These are phyloP conservation scores for Paratinospora sagittata DNA, from an alignment of 164 flowering plant species.

Conservation along the genomic window DNA sequence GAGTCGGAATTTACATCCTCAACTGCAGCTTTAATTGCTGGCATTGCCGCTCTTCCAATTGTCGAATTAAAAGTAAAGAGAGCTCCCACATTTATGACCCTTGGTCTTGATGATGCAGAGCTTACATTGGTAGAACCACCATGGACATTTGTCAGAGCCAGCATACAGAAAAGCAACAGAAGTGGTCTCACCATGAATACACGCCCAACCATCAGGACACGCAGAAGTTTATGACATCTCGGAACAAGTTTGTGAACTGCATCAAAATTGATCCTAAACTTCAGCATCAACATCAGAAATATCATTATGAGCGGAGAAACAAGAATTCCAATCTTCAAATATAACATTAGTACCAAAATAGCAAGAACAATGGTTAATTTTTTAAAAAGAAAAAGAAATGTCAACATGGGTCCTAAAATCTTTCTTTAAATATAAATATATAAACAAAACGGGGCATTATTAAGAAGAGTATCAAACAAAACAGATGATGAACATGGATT, in stretches of 20 bases:
- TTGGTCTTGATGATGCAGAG: constrained; percentile 30
- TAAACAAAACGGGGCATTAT: no score
- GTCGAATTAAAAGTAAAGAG: constrained; percentile 53
- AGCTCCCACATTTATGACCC: constrained; percentile 55
- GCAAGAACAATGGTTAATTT: not conserved
- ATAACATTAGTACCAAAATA: not conserved
- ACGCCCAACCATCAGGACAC: constrained; percentile 6
- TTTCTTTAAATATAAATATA: no score
- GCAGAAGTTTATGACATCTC: constrained; percentile 18
- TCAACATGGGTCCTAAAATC: constrained; percentile 1
- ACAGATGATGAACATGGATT: not conserved
- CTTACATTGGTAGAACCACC: constrained; percentile 25
- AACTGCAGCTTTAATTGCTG: constrained; percentile 63
- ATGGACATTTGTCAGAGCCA: constrained; percentile 22
- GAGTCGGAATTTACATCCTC: constrained; percentile 70
- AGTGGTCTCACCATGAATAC: constrained; percentile 15
- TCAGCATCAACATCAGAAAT: no score
- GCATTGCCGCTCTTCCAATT: constrained; percentile 54
- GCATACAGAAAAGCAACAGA: constrained; percentile 17
- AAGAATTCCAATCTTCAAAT: constrained; percentile 2
- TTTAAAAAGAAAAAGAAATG: not conserved
- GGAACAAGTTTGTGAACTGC: not conserved
- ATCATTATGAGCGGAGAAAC: not conserved
- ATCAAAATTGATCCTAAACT: not conserved
- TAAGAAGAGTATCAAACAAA: no score